Base-by-base conservation (phyloP, 2,329 filamentous ascomycete species). In the Neopestalotiopsis rosae region DNA sequence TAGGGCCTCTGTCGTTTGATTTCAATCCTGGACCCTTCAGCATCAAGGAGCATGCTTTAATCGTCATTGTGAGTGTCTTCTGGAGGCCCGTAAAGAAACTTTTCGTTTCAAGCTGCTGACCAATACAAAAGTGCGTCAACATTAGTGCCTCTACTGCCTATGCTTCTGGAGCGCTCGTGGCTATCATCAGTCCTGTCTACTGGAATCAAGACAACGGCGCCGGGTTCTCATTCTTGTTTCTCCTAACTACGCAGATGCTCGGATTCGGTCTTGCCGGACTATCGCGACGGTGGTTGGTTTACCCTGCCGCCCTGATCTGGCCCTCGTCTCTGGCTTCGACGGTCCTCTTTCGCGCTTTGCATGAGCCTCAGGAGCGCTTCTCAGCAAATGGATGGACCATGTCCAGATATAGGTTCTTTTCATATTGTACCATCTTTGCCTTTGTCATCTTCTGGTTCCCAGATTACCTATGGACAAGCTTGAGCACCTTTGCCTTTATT, bases 221-320 rank as follows among this genome's bases (percentile, higher is more conserved):
- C 6, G 77, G 77, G 0, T 78, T 78, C 66, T 76, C 75, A 5
- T 79, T 79, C 61, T 65, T 79, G n/a, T 79, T 77, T 45, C 72
- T 78, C 13, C 63, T 79, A 63, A 77, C 76, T 1, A 76, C 76
- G 1, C 76, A 78, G 61, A 78, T 78, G 76, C 69, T 78, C 13
- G 76, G 76, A 1, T 79, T 80, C 57, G 78, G 79, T 2, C 73
- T 80, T 10, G 79, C 79, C 9, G 79, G 79, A 6, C 71, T 81
- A 6, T 69, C 78, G 2, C 73, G 74, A 4, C 76, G 78, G 20
- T 81, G 77, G 77, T 72, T 81, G 4, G 77, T 81, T 17, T 76
- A 80, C 63, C 79, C 79, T 1, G 79, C 78, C 17, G 71, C 71
- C 6, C 77, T 80, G 56, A 76, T 81, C 69, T 81, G 79, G 79